Percentiles rank a stretch among this genome's conserved stretches.
These are phyloP conservation scores for Dryas integrifolia DNA, from an alignment of 331 rosid species.

Conservation along the genomic window DNA sequence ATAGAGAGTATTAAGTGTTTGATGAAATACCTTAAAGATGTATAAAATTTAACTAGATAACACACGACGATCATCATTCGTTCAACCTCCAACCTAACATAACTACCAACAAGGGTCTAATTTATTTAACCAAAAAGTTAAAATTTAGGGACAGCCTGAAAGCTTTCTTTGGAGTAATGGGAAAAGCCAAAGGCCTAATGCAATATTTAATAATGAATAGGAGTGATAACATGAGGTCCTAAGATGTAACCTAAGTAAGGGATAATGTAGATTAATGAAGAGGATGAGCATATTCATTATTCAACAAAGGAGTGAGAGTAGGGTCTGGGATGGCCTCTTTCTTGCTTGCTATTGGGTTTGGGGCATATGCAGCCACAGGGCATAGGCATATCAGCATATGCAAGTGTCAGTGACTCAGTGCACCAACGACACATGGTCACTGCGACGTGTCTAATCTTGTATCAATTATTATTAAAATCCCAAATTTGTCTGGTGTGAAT, in stretches of 20 bases:
- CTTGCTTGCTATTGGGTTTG: neutral
- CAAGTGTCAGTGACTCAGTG: slow-evolving; percentile 21
- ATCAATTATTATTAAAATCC: slow-evolving; percentile 13
- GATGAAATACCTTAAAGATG: neutral
- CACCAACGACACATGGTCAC: slow-evolving; percentile 15
- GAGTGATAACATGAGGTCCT: neutral
- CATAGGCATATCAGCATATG: slow-evolving; percentile 17
- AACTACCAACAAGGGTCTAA: slow-evolving; percentile 5
- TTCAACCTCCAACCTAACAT: slow-evolving; percentile 11
- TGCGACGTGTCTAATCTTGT: slow-evolving; percentile 12
- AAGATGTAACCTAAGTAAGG: slow-evolving; percentile 59
- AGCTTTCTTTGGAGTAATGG: slow-evolving; percentile 17
- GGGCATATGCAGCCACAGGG: slow-evolving; percentile 5
- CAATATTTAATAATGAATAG: slow-evolving; percentile 1
- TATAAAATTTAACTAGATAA: neutral
- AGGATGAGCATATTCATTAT: slow-evolving; percentile 33
- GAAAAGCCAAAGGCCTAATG: slow-evolving; percentile 2
- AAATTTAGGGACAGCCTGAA: slow-evolving; percentile 3
- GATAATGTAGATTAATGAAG: slow-evolving; percentile 55
- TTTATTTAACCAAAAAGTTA: neutral
- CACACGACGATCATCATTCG: neutral
- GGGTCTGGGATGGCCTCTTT: neutral
- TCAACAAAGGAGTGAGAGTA: neutral
- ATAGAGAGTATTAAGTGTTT: neutral
- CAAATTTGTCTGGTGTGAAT: slow-evolving; percentile 12